phyloP scores from a whole-genome alignment of 371 early-diverging fungal species.

The Apophysomyces elegans region DNA sequence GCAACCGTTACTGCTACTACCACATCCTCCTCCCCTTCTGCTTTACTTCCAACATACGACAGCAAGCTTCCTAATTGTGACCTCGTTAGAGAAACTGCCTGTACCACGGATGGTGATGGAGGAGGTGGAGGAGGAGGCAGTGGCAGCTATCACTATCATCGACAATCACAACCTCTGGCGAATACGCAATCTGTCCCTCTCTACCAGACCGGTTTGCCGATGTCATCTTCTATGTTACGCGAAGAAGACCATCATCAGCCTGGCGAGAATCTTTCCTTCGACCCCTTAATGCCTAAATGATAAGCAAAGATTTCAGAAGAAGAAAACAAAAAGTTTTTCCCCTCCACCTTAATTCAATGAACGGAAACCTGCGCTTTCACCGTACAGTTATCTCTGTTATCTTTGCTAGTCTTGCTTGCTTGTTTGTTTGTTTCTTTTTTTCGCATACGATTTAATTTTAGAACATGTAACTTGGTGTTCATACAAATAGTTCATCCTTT shows the following conservation, averaged over 20 bases:
- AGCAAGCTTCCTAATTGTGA: constrained; percentile 4
- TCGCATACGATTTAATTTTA: no score
- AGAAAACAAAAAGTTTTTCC: background rate
- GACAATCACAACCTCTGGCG: constrained; percentile 3
- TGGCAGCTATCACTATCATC: background rate
- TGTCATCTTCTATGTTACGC: background rate
- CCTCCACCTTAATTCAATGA: background rate
- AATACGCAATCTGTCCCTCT: constrained; percentile 7
- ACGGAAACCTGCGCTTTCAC: background rate
- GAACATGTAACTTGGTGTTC: no score
- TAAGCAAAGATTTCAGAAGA: background rate
- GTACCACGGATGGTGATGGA: background rate
- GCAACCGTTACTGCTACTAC: background rate
- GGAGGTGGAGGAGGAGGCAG: constrained; percentile 3
- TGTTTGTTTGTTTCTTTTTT: background rate
- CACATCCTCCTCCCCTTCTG: background rate
- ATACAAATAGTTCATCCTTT: no score
- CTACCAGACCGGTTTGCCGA: background rate
- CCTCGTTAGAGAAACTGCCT: background rate
- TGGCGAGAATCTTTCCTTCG: background rate
- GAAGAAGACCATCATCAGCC: background rate
- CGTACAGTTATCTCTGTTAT: background rate
- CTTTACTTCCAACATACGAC: background rate
- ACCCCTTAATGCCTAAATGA: constrained; percentile 8
- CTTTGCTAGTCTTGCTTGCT: background rate